phyloP scores from a whole-genome alignment of 2,329 filamentous ascomycete species.

The Alternaria triticina region DNA sequence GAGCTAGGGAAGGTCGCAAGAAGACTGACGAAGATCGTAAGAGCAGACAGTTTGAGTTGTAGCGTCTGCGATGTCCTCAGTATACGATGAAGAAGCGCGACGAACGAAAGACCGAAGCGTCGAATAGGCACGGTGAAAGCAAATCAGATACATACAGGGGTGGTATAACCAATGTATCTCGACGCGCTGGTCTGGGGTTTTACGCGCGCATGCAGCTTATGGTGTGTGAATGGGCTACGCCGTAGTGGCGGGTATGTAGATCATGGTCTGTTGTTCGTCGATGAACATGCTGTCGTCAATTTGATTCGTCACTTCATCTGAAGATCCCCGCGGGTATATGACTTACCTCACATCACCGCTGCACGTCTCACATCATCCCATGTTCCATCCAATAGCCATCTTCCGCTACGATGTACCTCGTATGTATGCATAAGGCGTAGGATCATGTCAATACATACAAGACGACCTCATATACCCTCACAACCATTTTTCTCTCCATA shows the following conservation, averaged over 20 bases:
- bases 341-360: neutral
- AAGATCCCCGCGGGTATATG: neutral
- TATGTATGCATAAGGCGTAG: neutral
- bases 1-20: neutral
- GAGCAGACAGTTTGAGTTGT: neutral
- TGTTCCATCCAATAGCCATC: neutral
- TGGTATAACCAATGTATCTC: neutral
- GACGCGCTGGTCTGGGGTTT: neutral
- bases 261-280: neutral
- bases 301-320: neutral
- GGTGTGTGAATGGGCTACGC: neutral
- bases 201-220: neutral
- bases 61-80: neutral
- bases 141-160: neutral
- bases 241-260: neutral
- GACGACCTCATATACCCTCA: neutral
- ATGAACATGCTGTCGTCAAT: neutral
- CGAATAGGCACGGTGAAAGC: neutral
- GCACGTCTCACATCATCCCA: neutral
- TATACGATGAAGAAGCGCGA: neutral
- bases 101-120: neutral
- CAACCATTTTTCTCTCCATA: neutral
- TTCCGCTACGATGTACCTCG: neutral
- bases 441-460: neutral
- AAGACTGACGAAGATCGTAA: neutral